These are phyloP conservation scores for Ceratobasidium sp. DNA, from an alignment of 1,284 basidiomycete genomes.

Conservation along the genomic window DNA sequence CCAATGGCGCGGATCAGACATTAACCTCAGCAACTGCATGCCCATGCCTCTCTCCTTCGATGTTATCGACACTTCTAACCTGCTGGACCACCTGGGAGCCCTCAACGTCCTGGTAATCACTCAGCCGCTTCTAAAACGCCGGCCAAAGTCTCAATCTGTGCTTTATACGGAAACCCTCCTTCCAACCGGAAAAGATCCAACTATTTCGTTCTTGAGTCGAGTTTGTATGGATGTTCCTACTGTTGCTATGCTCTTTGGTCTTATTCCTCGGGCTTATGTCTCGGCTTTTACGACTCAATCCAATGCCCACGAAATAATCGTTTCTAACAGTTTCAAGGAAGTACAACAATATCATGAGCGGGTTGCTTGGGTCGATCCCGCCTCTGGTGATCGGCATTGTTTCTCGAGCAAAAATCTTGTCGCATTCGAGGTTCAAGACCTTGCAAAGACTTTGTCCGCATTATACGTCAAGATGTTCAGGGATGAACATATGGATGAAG, in stretches of 20 bases:
- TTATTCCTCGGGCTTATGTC: conserved; percentile 15
- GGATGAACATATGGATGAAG: not conserved
- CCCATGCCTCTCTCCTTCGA: conserved; percentile 59
- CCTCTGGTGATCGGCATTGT: not conserved
- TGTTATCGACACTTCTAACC: conserved; percentile 70
- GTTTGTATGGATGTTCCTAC: conserved; percentile 4
- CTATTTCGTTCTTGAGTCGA: not conserved
- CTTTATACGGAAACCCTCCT: conserved; percentile 24
- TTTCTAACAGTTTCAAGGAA: not conserved
- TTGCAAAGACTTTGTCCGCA: conserved; percentile 1
- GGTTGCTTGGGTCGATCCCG: conserved; percentile 3
- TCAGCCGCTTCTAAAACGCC: conserved; percentile 21
- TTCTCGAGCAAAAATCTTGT: not conserved
- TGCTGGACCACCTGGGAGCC: conserved; percentile 63
- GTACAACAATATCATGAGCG: conserved; percentile 16
- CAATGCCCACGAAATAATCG: conserved; percentile 14
- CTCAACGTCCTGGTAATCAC: conserved; percentile 16
- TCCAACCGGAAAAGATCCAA: not conserved
- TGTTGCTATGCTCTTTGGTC: conserved; percentile 19
- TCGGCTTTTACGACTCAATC: conserved; percentile 19
- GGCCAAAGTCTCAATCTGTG: not conserved
- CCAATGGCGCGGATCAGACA: conserved; percentile 60
- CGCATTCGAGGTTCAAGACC: not conserved
- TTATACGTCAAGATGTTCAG: conserved; percentile 27
- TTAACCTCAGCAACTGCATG: conserved; percentile 56